Percentiles rank a stretch among this genome's conserved stretches.
Evolutionary conservation across 345 rosid species (phyloP).

Genomic region (Boechera stricta): DNA sequence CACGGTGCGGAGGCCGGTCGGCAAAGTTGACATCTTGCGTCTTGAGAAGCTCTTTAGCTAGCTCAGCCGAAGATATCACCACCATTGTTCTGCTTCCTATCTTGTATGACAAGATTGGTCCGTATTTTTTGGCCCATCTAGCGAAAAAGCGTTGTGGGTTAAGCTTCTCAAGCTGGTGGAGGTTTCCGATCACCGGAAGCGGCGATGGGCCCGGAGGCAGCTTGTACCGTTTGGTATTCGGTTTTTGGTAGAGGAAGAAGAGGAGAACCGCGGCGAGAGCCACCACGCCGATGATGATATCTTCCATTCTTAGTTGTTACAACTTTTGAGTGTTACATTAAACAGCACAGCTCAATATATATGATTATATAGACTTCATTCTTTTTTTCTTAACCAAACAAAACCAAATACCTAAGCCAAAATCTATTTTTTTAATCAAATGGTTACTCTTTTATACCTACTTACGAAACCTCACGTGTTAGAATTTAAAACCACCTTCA

Average conservation of each 20-base stretch:
- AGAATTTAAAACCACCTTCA: slow-evolving; percentile 20
- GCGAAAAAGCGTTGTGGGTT: slow-evolving; percentile 45
- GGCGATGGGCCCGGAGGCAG: slow-evolving; percentile 57
- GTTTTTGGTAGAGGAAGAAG: slow-evolving; percentile 34
- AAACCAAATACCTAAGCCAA: background rate
- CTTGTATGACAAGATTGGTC: slow-evolving; percentile 54
- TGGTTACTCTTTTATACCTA: slow-evolving; percentile 12
- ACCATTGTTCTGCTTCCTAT: slow-evolving; percentile 45
- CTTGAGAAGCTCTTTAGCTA: slow-evolving; percentile 50
- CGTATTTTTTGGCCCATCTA: slow-evolving; percentile 54
- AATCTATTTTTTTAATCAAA: background rate
- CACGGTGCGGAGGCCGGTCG: slow-evolving; percentile 42
- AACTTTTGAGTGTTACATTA: slow-evolving; percentile 1
- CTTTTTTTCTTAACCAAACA: background rate
- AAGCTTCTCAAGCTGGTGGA: slow-evolving; percentile 48
- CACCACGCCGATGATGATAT: slow-evolving; percentile 21
- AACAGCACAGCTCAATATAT: background rate
- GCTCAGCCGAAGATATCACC: slow-evolving; percentile 53
- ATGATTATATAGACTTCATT: background rate
- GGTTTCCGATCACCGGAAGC: slow-evolving; percentile 62
- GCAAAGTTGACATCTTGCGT: slow-evolving; percentile 47
- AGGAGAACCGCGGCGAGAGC: slow-evolving; percentile 33
- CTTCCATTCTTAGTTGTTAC: slow-evolving; percentile 31
- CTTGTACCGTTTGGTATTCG: slow-evolving; percentile 8
- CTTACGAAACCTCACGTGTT: slow-evolving; percentile 34